Evolutionary conservation across 2,329 filamentous ascomycete species (phyloP).

Genomic region (Ophiosphaerella korrae): DNA sequence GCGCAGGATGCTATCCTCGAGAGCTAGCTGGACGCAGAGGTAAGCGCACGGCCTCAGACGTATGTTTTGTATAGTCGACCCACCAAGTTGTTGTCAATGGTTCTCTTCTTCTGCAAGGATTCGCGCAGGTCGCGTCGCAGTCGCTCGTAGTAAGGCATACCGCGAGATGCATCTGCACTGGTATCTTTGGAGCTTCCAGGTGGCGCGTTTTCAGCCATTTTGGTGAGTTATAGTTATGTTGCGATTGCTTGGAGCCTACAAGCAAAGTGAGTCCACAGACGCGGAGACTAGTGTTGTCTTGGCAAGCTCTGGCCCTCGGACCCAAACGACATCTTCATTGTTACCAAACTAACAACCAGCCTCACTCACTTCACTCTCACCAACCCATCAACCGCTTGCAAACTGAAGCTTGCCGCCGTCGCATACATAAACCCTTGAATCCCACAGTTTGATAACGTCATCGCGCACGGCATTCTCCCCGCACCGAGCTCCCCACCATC

Average conservation of each 20-base stretch:
- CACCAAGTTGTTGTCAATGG: slow-evolving; percentile 66
- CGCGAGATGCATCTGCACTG: slow-evolving; percentile 54
- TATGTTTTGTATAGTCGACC: slow-evolving; percentile 21
- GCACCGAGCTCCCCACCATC: slow-evolving; percentile 10
- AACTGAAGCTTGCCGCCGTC: not conserved
- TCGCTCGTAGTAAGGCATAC: slow-evolving; percentile 73
- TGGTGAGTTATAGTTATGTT: not conserved
- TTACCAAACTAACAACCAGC: slow-evolving; percentile 6
- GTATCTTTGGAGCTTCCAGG: slow-evolving; percentile 42
- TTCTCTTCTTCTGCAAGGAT: slow-evolving; percentile 68
- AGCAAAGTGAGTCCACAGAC: slow-evolving; percentile 3
- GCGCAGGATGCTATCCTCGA: slow-evolving; percentile 82
- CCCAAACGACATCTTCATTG: slow-evolving; percentile 19
- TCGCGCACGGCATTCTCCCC: slow-evolving; percentile 11
- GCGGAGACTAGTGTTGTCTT: slow-evolving; percentile 22
- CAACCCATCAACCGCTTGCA: slow-evolving; percentile 4
- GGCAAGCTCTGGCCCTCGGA: slow-evolving; percentile 20
- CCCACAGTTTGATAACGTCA: slow-evolving; percentile 3
- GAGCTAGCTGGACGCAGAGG: slow-evolving; percentile 51
- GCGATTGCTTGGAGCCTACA: not conserved
- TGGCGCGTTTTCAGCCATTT: slow-evolving; percentile 57
- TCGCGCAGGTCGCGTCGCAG: slow-evolving; percentile 70
- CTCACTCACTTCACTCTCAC: not conserved
- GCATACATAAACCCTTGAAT: slow-evolving; percentile 2
- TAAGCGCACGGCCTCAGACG: slow-evolving; percentile 15